Evolutionary conservation across 352 stramenopile genomes (phyloP).

Genomic region (Salisapilia sapeloensis): DNA sequence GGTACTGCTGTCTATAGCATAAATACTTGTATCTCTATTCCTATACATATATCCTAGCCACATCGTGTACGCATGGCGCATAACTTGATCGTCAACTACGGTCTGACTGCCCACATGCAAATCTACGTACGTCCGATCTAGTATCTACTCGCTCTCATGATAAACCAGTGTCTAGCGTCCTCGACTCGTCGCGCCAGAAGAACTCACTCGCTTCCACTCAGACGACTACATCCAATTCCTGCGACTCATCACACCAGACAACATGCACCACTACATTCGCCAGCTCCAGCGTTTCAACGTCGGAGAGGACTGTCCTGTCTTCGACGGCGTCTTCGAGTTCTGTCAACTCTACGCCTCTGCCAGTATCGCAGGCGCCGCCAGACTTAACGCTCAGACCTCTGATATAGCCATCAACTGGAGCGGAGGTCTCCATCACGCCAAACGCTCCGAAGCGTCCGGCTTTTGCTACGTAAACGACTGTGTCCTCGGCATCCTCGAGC

Average conservation of each 20-base stretch:
- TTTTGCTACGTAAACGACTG: conserved; percentile 99
- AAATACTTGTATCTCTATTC: conserved; percentile 17
- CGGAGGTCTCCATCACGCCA: conserved; percentile 97
- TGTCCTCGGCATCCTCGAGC: conserved; percentile 95
- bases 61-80: conserved; percentile 99
- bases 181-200: conserved; percentile 88
- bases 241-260: conserved; percentile 94
- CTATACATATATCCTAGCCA: conserved; percentile 32
- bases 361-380: conserved; percentile 91
- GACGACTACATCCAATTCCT: conserved; percentile 99
- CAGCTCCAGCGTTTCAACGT: conserved; percentile 96
- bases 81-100: conserved; percentile 99
- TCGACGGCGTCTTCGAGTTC: conserved; percentile 99
- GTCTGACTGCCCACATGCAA: conserved; percentile 98
- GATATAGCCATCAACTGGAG: conserved; percentile 99
- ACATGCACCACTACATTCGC: conserved; percentile 92
- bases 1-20: conserved; percentile 16
- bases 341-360: conserved; percentile 95
- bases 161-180: conserved; percentile 42
- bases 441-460: conserved; percentile 95
- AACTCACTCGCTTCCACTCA: conserved; percentile 98
- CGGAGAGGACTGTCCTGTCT: conserved; percentile 99
- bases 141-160: conserved; percentile 1
- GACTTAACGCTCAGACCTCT: conserved; percentile 89
- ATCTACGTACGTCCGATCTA: conserved; percentile 76